Evolutionary conservation across 2,329 filamentous ascomycete species (phyloP).

Genomic region (Exophiala lecanii-corni): DNA sequence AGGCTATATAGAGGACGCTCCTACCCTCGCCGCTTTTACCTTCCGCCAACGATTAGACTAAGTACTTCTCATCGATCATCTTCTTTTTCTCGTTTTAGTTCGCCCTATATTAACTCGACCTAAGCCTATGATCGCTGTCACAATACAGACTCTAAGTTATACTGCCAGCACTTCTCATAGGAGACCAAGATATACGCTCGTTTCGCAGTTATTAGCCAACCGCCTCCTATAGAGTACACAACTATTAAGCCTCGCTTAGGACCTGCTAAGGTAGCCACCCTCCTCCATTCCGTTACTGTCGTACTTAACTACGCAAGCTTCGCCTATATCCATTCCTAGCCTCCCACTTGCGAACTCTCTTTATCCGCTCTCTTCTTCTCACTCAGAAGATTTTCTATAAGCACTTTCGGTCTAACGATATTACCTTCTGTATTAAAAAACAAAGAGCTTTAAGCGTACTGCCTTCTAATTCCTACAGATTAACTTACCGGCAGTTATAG

Average conservation of each 20-base stretch:
- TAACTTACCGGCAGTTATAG: no score
- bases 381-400: conserved; percentile 1
- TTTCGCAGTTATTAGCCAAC: background rate
- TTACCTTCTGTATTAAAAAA: conserved; percentile 1
- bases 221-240: conserved; percentile 1
- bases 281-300: background rate
- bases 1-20: background rate
- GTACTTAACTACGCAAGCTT: background rate
- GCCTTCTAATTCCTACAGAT: no score
- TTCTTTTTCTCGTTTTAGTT: conserved; percentile 1
- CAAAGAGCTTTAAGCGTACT: background rate
- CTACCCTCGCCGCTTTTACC: background rate
- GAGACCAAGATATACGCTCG: conserved; percentile 1
- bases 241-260: conserved; percentile 1
- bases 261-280: background rate
- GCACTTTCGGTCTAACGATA: conserved; percentile 1
- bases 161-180: conserved; percentile 1
- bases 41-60: conserved; percentile 1
- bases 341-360: background rate
- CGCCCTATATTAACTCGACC: background rate
- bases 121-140: conserved; percentile 1
- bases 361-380: conserved; percentile 1
- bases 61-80: background rate
- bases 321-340: background rate
- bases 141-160: conserved; percentile 1